phyloP scores from a whole-genome alignment of 2,329 filamentous ascomycete species.

The Thermoascus crustaceus region DNA sequence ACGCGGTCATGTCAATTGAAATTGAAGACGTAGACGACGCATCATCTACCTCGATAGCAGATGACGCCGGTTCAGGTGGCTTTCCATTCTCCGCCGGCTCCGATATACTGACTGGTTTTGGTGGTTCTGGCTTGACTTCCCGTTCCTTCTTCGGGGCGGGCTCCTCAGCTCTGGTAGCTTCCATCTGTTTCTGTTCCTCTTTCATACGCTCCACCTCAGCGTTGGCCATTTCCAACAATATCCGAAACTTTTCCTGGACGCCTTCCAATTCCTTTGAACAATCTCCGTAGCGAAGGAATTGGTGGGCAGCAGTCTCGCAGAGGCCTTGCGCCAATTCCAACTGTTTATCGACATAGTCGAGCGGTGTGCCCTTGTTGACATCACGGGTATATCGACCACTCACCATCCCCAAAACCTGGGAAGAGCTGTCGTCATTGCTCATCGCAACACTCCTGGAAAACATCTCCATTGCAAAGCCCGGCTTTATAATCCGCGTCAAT shows the following conservation, averaged over 20 bases:
- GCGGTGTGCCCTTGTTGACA: conserved; percentile 54
- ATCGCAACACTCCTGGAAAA: conserved; percentile 6
- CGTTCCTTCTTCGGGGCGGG: conserved; percentile 16
- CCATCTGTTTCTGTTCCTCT: conserved; percentile 39
- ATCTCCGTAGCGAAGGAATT: conserved; percentile 79
- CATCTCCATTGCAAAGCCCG: conserved; percentile 11
- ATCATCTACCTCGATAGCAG: conserved; percentile 30
- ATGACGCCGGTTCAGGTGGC: conserved; percentile 11
- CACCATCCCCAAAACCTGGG: neutral
- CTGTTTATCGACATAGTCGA: conserved; percentile 67
- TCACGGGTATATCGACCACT: conserved; percentile 28
- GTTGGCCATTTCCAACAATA: conserved; percentile 54
- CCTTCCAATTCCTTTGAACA: conserved; percentile 68
- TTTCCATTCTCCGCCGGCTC: conserved; percentile 14
- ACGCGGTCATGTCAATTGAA: conserved; percentile 28
- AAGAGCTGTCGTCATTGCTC: conserved; percentile 1
- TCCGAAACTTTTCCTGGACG: conserved; percentile 56
- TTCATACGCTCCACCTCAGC: conserved; percentile 51
- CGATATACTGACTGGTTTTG: too few species aligned
- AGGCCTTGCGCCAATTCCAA: conserved; percentile 72
- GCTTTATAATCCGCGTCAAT: conserved; percentile 39
- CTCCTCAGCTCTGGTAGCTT: conserved; percentile 11
- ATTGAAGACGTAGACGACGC: conserved; percentile 25
- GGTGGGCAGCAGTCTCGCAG: conserved; percentile 80
- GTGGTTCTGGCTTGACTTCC: conserved; percentile 5